These are phyloP conservation scores for Hypoxylon sp. DNA, from an alignment of 2,329 filamentous ascomycete genomes.

Conservation along the genomic window DNA sequence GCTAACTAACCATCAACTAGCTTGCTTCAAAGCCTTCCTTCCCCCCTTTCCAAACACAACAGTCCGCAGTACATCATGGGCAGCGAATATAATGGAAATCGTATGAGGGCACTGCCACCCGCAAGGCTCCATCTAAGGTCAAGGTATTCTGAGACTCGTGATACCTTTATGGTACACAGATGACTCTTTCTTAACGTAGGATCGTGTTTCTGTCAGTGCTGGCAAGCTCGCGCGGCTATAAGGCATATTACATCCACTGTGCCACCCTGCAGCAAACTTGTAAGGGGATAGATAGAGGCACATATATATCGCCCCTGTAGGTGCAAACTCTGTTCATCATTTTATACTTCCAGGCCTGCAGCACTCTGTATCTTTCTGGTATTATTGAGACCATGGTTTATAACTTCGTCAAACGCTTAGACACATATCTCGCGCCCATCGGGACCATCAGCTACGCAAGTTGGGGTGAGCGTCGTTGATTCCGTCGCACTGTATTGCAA, in stretches of 20 bases:
- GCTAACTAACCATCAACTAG: not conserved
- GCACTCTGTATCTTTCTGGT: not conserved
- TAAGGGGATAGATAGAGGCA: not conserved
- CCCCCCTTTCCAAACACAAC: not conserved
- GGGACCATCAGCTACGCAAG: not conserved
- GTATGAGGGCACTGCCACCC: not conserved
- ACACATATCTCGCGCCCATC: not conserved
- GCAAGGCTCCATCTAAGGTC: not conserved
- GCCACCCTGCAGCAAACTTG: not conserved
- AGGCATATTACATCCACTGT: no score
- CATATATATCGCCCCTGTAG: not conserved
- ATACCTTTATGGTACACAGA: not conserved
- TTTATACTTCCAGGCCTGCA: not conserved
- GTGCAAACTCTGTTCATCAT: not conserved
- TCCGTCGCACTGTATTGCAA: not conserved
- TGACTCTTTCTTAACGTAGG: not conserved
- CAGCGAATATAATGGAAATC: not conserved
- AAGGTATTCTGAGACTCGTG: not conserved
- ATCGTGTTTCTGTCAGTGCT: not conserved
- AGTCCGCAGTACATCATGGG: not conserved
- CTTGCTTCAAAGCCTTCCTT: not conserved
- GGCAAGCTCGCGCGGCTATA: not conserved
- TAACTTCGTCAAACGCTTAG: conserved; percentile 1
- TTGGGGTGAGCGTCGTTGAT: not conserved
- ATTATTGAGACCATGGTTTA: not conserved